Conservation (phyloP, 495 filamentous ascomycete genomes). For the Glonium stellatum region DNA sequence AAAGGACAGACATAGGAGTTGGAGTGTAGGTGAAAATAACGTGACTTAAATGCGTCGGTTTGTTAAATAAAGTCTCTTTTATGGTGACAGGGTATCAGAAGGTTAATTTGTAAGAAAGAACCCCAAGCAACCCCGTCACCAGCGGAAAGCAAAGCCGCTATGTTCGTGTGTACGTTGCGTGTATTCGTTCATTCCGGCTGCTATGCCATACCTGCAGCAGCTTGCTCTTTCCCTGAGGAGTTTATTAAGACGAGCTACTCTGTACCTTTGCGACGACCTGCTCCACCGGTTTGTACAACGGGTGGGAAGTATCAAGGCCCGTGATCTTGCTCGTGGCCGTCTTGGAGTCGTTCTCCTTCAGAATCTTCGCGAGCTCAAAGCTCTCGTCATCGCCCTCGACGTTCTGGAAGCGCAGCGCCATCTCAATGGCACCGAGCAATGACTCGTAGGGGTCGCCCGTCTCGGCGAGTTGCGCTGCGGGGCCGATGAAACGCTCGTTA, state of each 20-base stretch:
- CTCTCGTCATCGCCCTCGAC: slow-evolving; percentile 85
- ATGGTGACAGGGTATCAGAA: no score
- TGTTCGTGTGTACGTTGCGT: neutral
- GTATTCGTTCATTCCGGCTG: no score
- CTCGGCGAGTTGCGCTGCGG: slow-evolving; percentile 78
- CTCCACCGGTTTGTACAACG: slow-evolving; percentile 63
- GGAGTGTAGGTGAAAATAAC: no score
- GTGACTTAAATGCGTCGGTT: no score
- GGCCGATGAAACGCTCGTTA: slow-evolving; percentile 92
- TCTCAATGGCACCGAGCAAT: slow-evolving; percentile 70
- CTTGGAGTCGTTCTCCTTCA: slow-evolving; percentile 60
- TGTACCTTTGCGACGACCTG: slow-evolving; percentile 75
- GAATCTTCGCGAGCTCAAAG: slow-evolving; percentile 69
- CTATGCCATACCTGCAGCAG: no score
- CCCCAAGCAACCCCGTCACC: no score
- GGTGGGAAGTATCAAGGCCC: slow-evolving; percentile 63
- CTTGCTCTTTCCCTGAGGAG: no score
- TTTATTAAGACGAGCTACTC: slow-evolving; percentile 19
- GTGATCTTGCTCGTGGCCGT: slow-evolving; percentile 66
- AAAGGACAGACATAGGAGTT: no score
- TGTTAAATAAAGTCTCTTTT: no score
- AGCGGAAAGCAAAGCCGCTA: no score
- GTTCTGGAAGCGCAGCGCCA: slow-evolving; percentile 88
- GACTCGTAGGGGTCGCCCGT: slow-evolving; percentile 59
- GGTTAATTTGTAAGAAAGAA: no score